phyloP scores from a whole-genome alignment of 1,284 basidiomycete species.

The Ceratobasidium sp. region DNA sequence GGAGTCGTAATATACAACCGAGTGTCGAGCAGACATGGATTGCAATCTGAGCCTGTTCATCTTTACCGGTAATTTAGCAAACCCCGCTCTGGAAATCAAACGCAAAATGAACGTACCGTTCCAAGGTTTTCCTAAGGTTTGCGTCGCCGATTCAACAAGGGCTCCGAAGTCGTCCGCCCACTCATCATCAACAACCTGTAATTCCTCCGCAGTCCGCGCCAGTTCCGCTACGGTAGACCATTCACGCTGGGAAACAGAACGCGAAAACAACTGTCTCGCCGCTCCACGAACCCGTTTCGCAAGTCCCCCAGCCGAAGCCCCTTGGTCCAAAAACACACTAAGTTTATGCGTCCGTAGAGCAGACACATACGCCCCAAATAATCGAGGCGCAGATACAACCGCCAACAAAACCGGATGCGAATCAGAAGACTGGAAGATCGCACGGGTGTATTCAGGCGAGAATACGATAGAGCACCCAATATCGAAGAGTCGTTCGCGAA shows the following conservation, averaged over 20 bases:
- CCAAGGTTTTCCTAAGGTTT: conserved; percentile 45
- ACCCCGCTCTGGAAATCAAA: conserved; percentile 11
- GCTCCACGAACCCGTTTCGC: conserved; percentile 30
- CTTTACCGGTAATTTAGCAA: conserved; percentile 9
- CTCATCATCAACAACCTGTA: conserved; percentile 42
- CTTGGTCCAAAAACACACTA: conserved; percentile 36
- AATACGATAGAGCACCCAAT: conserved; percentile 21
- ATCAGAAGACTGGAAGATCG: conserved; percentile 32
- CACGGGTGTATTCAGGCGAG: conserved; percentile 32
- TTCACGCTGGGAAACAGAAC: conserved; percentile 1
- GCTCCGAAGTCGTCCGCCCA: conserved; percentile 24
- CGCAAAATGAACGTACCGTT: conserved; percentile 36
- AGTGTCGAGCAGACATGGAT: conserved; percentile 27
- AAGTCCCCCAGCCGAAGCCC: conserved; percentile 21
- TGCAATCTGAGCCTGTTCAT: conserved; percentile 25
- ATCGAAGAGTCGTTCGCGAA: conserved; percentile 31
- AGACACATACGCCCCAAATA: conserved; percentile 32
- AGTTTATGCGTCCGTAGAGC: conserved; percentile 35
- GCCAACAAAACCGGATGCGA: conserved; percentile 23
- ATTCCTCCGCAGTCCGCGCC: conserved; percentile 26
- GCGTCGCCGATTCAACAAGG: conserved; percentile 25
- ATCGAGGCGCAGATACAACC: conserved; percentile 16
- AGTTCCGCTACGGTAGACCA: conserved; percentile 33
- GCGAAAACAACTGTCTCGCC: conserved; percentile 21
- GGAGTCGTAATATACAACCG: conserved; percentile 60